Base-by-base conservation (phyloP, 192 early-diverging fungal genomes). In the Funneliformis geosporum region DNA sequence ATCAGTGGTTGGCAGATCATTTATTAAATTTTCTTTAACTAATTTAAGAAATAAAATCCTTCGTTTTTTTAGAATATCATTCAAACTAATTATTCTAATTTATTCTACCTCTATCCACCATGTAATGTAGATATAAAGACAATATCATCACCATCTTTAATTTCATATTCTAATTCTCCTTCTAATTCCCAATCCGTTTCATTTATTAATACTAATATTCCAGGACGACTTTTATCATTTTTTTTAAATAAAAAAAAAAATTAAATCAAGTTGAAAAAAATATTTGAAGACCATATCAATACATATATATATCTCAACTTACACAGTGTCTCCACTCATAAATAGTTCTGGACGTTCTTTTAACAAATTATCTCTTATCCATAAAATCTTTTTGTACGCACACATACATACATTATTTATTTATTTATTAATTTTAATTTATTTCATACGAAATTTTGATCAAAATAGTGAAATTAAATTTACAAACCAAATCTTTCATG, bases 51-150 rank as follows among this genome's bases (percentile, higher is more conserved):
- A 33, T 2, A 33, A 33, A 33, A 33, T 2, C 2, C 33, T 33
- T 33, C 33, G 33, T 33, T 33, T 33, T 2, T 33, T 33, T 33
- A 33, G 33, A 33, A 33, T 33, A 33, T 33, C 33, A 33, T 33
- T 33, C 33, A 33, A 2, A 2, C n/a, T 33, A 14, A 38, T 33
- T 8, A 65, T 25, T 25, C 8, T 16, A 14, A 16, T 6, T 5
- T n/a, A 28, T 6, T 28, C 5, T 6, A 6, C 2, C 8, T 47
- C 82, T 85, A 99, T 33, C 98, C 98, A 25, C 98, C 98, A 81
- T 99, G 98, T 61, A 99, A 82, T n/a, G 98, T 99, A 25, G 95
- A 96, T 78, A 99, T 98, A 84, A 99, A 98, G 28, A 95, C 91
- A 67, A 99, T 92, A 46, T 86, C 85, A 82, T 98, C 97, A 39